Evolutionary conservation across 2,329 filamentous ascomycete species (phyloP), one percentile per base, ranked within the genome.

Genomic region (Calycina herbarum): DNA sequence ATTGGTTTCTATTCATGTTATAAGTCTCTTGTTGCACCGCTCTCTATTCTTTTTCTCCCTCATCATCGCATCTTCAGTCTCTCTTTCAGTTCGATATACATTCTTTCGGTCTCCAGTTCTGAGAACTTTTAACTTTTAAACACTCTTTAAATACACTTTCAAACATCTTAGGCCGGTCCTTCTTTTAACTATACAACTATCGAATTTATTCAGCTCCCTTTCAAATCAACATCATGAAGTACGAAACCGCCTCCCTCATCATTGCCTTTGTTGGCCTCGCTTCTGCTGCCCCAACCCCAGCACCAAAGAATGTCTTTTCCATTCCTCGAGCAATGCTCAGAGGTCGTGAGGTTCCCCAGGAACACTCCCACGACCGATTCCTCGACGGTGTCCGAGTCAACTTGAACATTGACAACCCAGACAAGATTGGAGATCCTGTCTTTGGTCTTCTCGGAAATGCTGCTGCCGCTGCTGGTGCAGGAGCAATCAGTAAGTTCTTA

Each of bases 311-410:
- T 64, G 68, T 66, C 7, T 73, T 63, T 33, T 56, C 66, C 29
- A 62, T 72, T 63, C 69, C 71, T 15, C 67, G 77, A 71, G 62
- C 76, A 74, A 69, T 77, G 59, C 63, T 75, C 48, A 65, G 68
- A 48, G 66, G 67, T 29, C 82, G 83, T 70, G 82, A 86, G 73
- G 83, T 86, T 65, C 84, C 84, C 31, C 83, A 86, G 72, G 84
- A 86, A 69, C 83, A 86, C 71, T 82, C 83, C 11, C 84, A 87
- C 75, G 75, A 81, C 64, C 78, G 80, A 69, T 79, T 84, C 72
- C 74, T 86, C 59, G 73, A 75, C 35, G 78, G 78, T 57, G 80
- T 83, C 67, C 77, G 80, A 68, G 75, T 75, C 27, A 77, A 79
- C 62, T 73, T 86, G 40, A 70, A 77, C 64, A 72, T 84, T 70